Evolutionary conservation across 345 rosid species (phyloP).

Genomic region (Durio zibethinus): DNA sequence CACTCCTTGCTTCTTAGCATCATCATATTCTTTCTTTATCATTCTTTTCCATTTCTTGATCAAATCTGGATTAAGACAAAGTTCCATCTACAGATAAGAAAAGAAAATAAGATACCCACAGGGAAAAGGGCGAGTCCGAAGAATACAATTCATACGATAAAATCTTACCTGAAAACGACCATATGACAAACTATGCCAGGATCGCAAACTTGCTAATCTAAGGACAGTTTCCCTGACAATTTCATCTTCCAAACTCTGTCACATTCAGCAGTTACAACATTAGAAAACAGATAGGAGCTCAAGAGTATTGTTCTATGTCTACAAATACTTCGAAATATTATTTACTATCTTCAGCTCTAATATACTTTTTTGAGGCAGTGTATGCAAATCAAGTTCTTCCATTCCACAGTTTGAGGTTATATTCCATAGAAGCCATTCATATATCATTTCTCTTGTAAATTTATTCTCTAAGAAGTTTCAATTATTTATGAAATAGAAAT

Average conservation of each 20-base stretch:
- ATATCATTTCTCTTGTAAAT: not conserved
- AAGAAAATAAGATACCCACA: slow-evolving; percentile 9
- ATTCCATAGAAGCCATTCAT: not conserved
- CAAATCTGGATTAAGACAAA: slow-evolving; percentile 75
- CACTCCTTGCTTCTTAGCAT: slow-evolving; percentile 53
- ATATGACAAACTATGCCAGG: slow-evolving; percentile 90
- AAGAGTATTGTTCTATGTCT: not conserved
- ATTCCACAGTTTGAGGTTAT: not conserved
- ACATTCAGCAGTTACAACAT: slow-evolving; percentile 19
- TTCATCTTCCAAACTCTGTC: slow-evolving; percentile 95
- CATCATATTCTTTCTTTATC: slow-evolving; percentile 74
- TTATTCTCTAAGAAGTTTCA: not conserved
- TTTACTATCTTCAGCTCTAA: not conserved
- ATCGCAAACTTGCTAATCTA: slow-evolving; percentile 72
- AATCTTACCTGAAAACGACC: slow-evolving; percentile 86
- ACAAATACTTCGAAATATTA: not conserved
- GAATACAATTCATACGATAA: not conserved
- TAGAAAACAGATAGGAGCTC: not conserved
- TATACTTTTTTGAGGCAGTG: not conserved
- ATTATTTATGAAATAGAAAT: not conserved
- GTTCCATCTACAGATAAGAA: slow-evolving; percentile 70
- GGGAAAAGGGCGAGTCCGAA: not conserved
- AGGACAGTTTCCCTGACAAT: slow-evolving; percentile 82
- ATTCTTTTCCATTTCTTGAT: slow-evolving; percentile 87
- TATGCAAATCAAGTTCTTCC: not conserved